Conservation (phyloP, 805 yeast species). For the Nakazawaea ishiwadae region DNA sequence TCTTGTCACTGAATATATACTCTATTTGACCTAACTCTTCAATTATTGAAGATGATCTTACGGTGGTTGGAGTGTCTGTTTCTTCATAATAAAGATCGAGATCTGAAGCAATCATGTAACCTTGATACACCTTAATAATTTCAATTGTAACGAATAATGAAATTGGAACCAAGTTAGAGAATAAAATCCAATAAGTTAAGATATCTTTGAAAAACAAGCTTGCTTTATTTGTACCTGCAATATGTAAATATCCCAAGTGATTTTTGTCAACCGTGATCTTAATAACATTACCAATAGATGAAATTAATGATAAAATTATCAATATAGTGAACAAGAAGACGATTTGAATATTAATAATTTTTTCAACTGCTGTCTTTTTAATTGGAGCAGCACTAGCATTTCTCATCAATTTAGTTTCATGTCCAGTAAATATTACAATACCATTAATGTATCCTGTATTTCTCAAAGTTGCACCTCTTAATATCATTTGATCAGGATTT, state of each 20-base stretch:
- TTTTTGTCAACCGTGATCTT: slow-evolving; percentile 51
- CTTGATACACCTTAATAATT: slow-evolving; percentile 92
- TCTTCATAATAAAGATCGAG: slow-evolving; percentile 86
- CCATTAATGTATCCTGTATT: slow-evolving; percentile 97
- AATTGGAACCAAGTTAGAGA: slow-evolving; percentile 96
- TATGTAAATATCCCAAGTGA: slow-evolving; percentile 56
- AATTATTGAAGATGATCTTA: slow-evolving; percentile 90
- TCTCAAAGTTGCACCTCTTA: slow-evolving; percentile 93
- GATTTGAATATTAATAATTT: slow-evolving; percentile 90
- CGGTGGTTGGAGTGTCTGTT: slow-evolving; percentile 91
- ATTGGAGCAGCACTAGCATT: slow-evolving; percentile 99
- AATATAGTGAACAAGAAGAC: slow-evolving; percentile 80
- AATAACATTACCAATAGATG: slow-evolving; percentile 85
- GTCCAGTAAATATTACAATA: slow-evolving; percentile 92
- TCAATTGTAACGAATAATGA: slow-evolving; percentile 95
- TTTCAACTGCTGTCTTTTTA: slow-evolving; percentile 93
- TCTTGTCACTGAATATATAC: slow-evolving; percentile 93
- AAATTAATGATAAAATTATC: slow-evolving; percentile 68
- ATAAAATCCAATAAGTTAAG: slow-evolving; percentile 92
- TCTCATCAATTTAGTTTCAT: slow-evolving; percentile 96
- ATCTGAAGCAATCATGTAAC: slow-evolving; percentile 89
- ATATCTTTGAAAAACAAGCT: slow-evolving; percentile 80
- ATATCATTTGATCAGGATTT: slow-evolving; percentile 83
- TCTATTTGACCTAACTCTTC: slow-evolving; percentile 98
- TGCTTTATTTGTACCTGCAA: slow-evolving; percentile 64